Conservation (phyloP, 2,329 filamentous ascomycete species). For the Huntiella abstrusa region DNA sequence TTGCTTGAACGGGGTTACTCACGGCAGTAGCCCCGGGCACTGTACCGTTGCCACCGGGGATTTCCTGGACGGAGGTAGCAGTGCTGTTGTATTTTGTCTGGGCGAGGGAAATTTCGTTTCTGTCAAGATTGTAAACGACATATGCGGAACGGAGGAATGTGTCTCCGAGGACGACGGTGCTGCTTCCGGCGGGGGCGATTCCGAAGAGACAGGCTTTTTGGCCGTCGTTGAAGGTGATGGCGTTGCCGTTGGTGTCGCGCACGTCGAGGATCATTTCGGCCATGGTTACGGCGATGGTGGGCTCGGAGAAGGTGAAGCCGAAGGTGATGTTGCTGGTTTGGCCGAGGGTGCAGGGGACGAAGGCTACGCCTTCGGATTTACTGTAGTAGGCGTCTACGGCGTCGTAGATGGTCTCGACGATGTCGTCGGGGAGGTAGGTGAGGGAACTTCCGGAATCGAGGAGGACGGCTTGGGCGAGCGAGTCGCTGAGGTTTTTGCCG, state of each 20-base stretch:
- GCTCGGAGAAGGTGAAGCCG: slow-evolving; percentile 27
- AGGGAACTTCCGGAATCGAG: slow-evolving; percentile 54
- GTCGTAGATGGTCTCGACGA: slow-evolving; percentile 35
- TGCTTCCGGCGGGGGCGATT: slow-evolving; percentile 36
- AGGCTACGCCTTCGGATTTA: slow-evolving; percentile 31
- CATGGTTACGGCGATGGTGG: slow-evolving; percentile 34
- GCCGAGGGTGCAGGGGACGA: slow-evolving; percentile 39
- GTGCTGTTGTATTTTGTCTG: slow-evolving; percentile 42
- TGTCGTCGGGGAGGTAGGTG: slow-evolving; percentile 43
- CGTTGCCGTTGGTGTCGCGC: slow-evolving; percentile 25
- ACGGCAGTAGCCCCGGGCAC: slow-evolving; percentile 38
- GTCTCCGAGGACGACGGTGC: slow-evolving; percentile 48
- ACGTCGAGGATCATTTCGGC: slow-evolving; percentile 40
- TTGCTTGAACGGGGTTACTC: slow-evolving; percentile 29
- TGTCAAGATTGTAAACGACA: slow-evolving; percentile 54
- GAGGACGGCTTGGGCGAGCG: slow-evolving; percentile 41
- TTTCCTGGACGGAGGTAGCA: slow-evolving; percentile 31
- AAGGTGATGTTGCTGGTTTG: slow-evolving; percentile 26
- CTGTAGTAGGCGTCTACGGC: slow-evolving; percentile 41
- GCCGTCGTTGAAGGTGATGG: slow-evolving; percentile 34
- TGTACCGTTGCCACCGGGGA: slow-evolving; percentile 26
- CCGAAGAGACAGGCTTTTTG: slow-evolving; percentile 46
- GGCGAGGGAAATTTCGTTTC: slow-evolving; percentile 52
- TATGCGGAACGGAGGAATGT: slow-evolving; percentile 60
- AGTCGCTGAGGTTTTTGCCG: slow-evolving; percentile 22